Conservation (phyloP, 1,139 yeast genomes). For the Keqinozyma sinolaborantium region DNA sequence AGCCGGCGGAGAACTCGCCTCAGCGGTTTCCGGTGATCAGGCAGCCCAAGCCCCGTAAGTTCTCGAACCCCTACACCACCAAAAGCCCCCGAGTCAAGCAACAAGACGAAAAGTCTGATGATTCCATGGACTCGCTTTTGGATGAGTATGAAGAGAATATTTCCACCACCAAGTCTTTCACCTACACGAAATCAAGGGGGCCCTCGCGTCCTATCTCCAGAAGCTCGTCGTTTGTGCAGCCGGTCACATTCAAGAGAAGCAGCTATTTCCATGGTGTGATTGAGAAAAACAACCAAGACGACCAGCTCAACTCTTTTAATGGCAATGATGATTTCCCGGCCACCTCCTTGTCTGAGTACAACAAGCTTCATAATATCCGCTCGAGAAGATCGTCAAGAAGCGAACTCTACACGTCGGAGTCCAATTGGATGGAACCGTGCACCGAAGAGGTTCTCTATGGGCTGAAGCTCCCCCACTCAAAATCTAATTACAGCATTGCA, state of each 20-base stretch:
- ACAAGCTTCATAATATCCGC: conserved; percentile 19
- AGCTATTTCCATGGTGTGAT: conserved; percentile 7
- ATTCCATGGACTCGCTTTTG: conserved; percentile 49
- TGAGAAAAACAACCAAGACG: conserved; percentile 4
- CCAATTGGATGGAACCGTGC: conserved; percentile 46
- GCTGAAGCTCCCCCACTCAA: conserved; percentile 16
- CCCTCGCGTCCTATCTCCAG: conserved; percentile 27
- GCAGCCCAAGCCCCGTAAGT: conserved; percentile 19
- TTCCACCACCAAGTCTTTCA: conserved; percentile 24
- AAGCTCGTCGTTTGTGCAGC: conserved; percentile 17
- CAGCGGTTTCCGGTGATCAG: not conserved
- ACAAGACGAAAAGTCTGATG: conserved; percentile 22
- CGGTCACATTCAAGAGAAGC: conserved; percentile 7
- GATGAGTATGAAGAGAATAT: conserved; percentile 50
- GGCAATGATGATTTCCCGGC: conserved; percentile 28
- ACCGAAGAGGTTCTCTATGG: conserved; percentile 2
- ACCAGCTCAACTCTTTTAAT: conserved; percentile 2
- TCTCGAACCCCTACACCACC: not conserved
- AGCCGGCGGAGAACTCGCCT: conserved; percentile 1
- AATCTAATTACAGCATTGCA: conserved; percentile 27
- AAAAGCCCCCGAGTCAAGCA: conserved; percentile 1
- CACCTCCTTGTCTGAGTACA: conserved; percentile 36
- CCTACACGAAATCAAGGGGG: conserved; percentile 21
- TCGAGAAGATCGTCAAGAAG: conserved; percentile 40
- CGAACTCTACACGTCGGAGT: conserved; percentile 37